Evolutionary conservation across 1,284 basidiomycete genomes (phyloP), one percentile per base, ranked within the genome.

Genomic region (Irpex sp.): DNA sequence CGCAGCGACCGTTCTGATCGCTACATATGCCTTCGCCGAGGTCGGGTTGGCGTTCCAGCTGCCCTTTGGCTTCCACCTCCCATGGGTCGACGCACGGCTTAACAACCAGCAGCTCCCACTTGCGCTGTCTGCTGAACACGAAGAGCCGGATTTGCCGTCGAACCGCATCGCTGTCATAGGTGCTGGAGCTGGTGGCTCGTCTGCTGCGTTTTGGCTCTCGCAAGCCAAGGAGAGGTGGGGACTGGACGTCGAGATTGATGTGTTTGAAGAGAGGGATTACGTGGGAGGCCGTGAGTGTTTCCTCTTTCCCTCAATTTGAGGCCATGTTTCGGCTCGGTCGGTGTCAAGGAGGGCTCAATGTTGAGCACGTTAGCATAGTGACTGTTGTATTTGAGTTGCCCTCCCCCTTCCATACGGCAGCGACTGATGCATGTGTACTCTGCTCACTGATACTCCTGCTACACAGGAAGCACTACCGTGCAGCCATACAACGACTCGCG

Each of bases 171-270:
- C 94, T 5, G 87, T 97, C 69, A 85, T 97, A 51, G 95, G 95
- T 43, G 93, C 94, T 0, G 95, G 95, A 19, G 92, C 95, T 6
- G 92, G 84, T 6, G 95, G 95, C 2, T 87, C 86, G 8, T 88
- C 91, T 9, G 92, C 94, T 7, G 93, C 95, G 0, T 95, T 93
- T 75, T 95, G 94, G 87, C 83, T 97, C 58, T 78, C 83, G 5
- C 90, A 89, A 69, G 90, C 90, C 13, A 88, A 88, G 69, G 79
- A 89, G 64, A 77, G 90, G 36, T 84, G 82, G 59, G 87, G 84
- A 1, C 72, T 90, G 26, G 81, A 87, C 59, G 77, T 94, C 3
- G 86, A 92, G 51, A 79, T 97, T 9, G 93, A 95, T 66, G 83
- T 97, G 6, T 97, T 89, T 72, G 95, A 98, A 68, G 83, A 83